phyloP scores from a whole-genome alignment of 2,329 filamentous ascomycete genomes.

The Fusarium newnesense region DNA sequence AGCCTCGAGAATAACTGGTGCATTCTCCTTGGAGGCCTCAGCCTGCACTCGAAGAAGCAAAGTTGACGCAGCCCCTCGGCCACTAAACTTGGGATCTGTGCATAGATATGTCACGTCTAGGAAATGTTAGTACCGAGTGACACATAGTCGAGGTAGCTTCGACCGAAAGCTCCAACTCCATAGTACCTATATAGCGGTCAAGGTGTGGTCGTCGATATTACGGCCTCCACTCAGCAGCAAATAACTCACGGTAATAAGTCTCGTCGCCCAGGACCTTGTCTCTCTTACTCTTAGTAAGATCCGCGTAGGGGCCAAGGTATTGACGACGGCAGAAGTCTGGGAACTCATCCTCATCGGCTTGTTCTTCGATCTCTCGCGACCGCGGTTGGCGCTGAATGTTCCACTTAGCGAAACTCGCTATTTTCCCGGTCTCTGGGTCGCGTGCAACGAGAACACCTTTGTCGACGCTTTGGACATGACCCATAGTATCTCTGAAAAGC shows the following conservation, averaged over 20 bases:
- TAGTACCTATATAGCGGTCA: not conserved
- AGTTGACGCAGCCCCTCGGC: conserved; percentile 50
- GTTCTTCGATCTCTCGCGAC: conserved; percentile 22
- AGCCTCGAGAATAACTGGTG: conserved; percentile 53
- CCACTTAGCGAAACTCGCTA: conserved; percentile 53
- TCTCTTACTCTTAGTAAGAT: conserved; percentile 47
- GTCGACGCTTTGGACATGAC: conserved; percentile 41
- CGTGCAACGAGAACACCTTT: conserved; percentile 50
- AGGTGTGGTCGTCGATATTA: not conserved
- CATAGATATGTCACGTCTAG: conserved; percentile 54
- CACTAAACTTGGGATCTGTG: conserved; percentile 48
- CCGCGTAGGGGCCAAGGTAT: conserved; percentile 50
- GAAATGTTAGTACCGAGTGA: conserved; percentile 19
- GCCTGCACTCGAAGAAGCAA: conserved; percentile 49
- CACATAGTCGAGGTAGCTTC: not conserved
- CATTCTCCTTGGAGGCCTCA: conserved; percentile 45
- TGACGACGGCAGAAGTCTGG: conserved; percentile 44
- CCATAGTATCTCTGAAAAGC: conserved; percentile 46
- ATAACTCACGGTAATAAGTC: conserved; percentile 52
- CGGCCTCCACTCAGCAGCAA: not conserved
- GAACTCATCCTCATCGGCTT: conserved; percentile 43
- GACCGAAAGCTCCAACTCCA: not conserved
- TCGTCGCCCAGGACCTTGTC: conserved; percentile 44
- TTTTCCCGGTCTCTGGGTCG: conserved; percentile 42
- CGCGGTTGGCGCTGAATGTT: conserved; percentile 41